phyloP scores from a whole-genome alignment of 2,329 filamentous ascomycete species.

The Stagonosporopsis tanaceti region DNA sequence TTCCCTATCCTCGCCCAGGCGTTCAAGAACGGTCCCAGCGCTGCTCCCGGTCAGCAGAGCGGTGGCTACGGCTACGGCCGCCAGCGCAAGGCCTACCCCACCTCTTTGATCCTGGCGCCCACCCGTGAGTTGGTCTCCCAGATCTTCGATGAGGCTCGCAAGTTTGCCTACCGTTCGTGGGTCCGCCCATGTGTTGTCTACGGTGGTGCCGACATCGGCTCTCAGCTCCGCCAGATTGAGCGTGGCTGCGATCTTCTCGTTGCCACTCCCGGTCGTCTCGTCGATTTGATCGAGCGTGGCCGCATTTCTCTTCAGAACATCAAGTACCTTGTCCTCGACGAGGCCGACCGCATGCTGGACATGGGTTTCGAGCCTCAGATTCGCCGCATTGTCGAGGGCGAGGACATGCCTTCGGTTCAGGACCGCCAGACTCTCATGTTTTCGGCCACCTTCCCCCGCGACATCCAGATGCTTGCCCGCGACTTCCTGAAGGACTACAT shows the following conservation, averaged over 20 bases:
- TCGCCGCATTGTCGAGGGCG: slow-evolving; percentile 95
- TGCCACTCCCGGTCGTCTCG: slow-evolving; percentile 94
- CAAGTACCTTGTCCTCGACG: slow-evolving; percentile 98
- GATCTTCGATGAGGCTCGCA: slow-evolving; percentile 96
- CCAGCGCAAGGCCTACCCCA: slow-evolving; percentile 97
- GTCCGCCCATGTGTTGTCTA: slow-evolving; percentile 98
- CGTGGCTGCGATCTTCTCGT: slow-evolving; percentile 96
- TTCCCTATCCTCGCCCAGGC: slow-evolving; percentile 99
- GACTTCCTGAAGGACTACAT: slow-evolving; percentile 99
- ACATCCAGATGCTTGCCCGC: slow-evolving; percentile 98
- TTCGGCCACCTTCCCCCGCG: slow-evolving; percentile 97
- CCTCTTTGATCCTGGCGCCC: slow-evolving; percentile 91
- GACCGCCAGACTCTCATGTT: slow-evolving; percentile 99
- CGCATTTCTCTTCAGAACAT: slow-evolving; percentile 98
- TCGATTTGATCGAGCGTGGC: slow-evolving; percentile 97
- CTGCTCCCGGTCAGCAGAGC: slow-evolving; percentile 68
- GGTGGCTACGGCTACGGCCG: slow-evolving; percentile 77
- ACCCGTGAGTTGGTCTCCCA: slow-evolving; percentile 99
- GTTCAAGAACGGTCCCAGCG: slow-evolving; percentile 85
- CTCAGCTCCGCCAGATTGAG: slow-evolving; percentile 97
- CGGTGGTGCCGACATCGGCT: slow-evolving; percentile 97
- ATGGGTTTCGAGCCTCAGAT: slow-evolving; percentile 99
- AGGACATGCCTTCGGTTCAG: slow-evolving; percentile 90
- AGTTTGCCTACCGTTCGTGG: slow-evolving; percentile 99
- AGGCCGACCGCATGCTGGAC: slow-evolving; percentile 99